Base-by-base conservation (phyloP, 1,139 yeast species). In the Hansenula anomala region DNA sequence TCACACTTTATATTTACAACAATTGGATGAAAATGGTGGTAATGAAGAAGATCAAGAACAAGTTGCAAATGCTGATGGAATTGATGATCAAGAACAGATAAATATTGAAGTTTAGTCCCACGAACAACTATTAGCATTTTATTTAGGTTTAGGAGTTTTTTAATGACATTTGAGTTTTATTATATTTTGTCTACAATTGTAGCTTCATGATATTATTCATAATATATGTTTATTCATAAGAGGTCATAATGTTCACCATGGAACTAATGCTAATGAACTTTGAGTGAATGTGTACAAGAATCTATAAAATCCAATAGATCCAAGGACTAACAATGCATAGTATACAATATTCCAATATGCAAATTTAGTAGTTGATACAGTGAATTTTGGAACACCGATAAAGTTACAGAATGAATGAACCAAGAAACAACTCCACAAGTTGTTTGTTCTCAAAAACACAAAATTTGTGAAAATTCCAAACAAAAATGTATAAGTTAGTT, bases 401-500 rank as follows among this genome's bases (percentile, higher is more conserved):
- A 74, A 61, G 58, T 92, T 92, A 60, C 97, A 90, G 39, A 83
- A 69, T 1, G 73, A 54, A 56, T 92, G 99, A 3, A 79, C 75
- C 2, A 72, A 57, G 15, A 84, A 64, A 27, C 85, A 71, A 20
- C 84, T 67, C 82, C 84, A 79, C 9, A 86, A 57, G 40, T 75
- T 78, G 6, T 73, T 69, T 33, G 78, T 64, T 49, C 71, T 56
- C 47, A 71, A 51, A 47, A 77, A 84, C 11, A 86, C 55, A 49
- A 69, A 71, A 43, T 84, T 75, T 4, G 95, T 86, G 40, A 86
- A 66, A 41, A 78, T 67, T 1, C 97, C 98, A 63, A 94, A 92
- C 12, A 85, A 43, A 2, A 85, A 69, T 1, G 99, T 92, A 59
- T 87, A 90, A 0, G 59, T 37, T 36, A 82, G 62, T 55, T 92